Base-by-base conservation (phyloP, 2,329 filamentous ascomycete species). In the Scolecobasidium constrictum region DNA sequence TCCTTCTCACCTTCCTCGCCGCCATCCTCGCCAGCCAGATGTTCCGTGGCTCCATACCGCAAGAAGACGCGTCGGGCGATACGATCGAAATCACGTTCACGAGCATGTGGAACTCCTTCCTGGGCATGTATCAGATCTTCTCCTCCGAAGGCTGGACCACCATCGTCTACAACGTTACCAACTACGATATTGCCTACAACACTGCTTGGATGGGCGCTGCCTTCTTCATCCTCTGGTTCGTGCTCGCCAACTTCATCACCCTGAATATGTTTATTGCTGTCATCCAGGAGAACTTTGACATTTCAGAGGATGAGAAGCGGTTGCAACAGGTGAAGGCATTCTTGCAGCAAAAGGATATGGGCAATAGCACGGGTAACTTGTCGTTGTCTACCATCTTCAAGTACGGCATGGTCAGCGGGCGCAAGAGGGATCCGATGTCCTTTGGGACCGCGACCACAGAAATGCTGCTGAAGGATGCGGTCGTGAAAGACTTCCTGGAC, bases 181-280 rank as follows among this genome's bases (percentile, higher is more conserved):
- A 73, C 4, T 81, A 77, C 52, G 80, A 84, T 7, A 72, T 71
- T 7, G 54, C 57, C 4, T 77, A 71, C 50, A 71, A 79, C 31
- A 93, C 85, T n/a, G 76, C 84, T 6, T 96, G 92, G 90, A 87
- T 96, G 44, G 87, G 85, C 7, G 87, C 90, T 6, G 72, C 85
- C 1, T 95, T 98, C 53, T 73, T 94, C 52, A 86, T 95, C 49
- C 74, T 88, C 51, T 98, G 92, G 92, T 96, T 94, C 62, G 92
- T 94, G 45, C 73, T 98, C 35, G 75, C 87, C 4, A 95, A 93
- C 61, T 90, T 96, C 58, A 94, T 98, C 64, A 76, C 96, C 48
- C 67, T 98, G 67, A 98, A 96, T 58, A 98, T 98, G 92, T 98
- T 98, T 70, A 96, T 98, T 84, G 92, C 92, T 71, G 92, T 98